A percentile compares a stretch with the other conserved stretches of the same genome.
These are phyloP conservation scores for Penicillium paradoxum DNA, from an alignment of 495 filamentous ascomycete species.

Conservation along the genomic window DNA sequence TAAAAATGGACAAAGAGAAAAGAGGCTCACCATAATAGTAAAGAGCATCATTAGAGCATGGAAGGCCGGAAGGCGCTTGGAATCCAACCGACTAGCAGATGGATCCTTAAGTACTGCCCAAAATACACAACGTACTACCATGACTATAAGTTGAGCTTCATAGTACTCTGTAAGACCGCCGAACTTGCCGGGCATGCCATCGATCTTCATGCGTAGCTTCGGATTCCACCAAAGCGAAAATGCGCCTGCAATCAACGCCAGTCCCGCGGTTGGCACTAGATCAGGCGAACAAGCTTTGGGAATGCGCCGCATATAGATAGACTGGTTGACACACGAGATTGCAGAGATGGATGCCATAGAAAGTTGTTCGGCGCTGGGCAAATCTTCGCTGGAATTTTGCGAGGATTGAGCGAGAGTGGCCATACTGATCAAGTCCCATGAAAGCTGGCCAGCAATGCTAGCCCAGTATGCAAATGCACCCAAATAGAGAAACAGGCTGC, in stretches of 20 bases:
- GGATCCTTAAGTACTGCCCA: slow-evolving; percentile 48
- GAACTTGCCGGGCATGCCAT: slow-evolving; percentile 58
- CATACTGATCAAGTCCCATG: slow-evolving; percentile 37
- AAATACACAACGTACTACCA: slow-evolving; percentile 53
- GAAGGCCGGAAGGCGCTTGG: slow-evolving; percentile 38
- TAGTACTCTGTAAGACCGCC: slow-evolving; percentile 65
- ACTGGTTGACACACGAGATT: slow-evolving; percentile 28
- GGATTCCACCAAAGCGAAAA: slow-evolving; percentile 75
- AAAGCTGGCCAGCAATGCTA: slow-evolving; percentile 43
- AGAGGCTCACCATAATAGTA: slow-evolving; percentile 49
- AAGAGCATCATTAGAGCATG: slow-evolving; percentile 55
- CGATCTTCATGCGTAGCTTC: slow-evolving; percentile 57
- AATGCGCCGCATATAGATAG: slow-evolving; percentile 17
- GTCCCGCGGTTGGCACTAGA: slow-evolving; percentile 36
- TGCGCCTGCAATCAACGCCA: slow-evolving; percentile 48
- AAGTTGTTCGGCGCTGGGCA: neutral
- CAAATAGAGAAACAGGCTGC: slow-evolving; percentile 39
- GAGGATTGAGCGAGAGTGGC: slow-evolving; percentile 15
- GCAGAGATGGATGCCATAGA: slow-evolving; percentile 8
- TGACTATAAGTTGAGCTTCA: slow-evolving; percentile 56
- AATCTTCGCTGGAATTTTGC: slow-evolving; percentile 10
- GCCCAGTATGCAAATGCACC: slow-evolving; percentile 50
- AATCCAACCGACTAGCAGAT: slow-evolving; percentile 38
- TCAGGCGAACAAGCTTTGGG: slow-evolving; percentile 26
- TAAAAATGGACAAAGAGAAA: neutral